Evolutionary conservation across 306 rosid species (phyloP).

Genomic region (Sphenostylis stenocarpa): DNA sequence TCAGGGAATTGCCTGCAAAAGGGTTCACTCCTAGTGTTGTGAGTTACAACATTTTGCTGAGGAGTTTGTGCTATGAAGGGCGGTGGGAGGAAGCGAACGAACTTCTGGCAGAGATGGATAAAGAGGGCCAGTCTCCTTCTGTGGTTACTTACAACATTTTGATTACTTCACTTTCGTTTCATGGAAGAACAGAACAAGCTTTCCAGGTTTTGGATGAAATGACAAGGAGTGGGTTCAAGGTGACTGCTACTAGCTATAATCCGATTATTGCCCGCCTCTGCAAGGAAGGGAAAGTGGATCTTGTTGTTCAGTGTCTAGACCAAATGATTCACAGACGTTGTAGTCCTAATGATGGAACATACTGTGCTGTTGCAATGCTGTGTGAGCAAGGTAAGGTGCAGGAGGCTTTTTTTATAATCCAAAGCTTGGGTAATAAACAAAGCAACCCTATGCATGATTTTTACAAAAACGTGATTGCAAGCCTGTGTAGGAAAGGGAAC

Average conservation of each 20-base stretch:
- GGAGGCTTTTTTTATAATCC: slow-evolving; percentile 71
- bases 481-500: slow-evolving; percentile 85
- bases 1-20: slow-evolving; percentile 67
- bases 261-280: slow-evolving; percentile 73
- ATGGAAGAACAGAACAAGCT: slow-evolving; percentile 78
- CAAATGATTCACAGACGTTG: slow-evolving; percentile 62
- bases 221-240: slow-evolving; percentile 60
- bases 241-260: slow-evolving; percentile 77
- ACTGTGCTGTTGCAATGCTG: slow-evolving; percentile 74
- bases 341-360: slow-evolving; percentile 75
- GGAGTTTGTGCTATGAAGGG: slow-evolving; percentile 69
- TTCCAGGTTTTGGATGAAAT: slow-evolving; percentile 79
- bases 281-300: slow-evolving; percentile 70
- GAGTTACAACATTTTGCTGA: slow-evolving; percentile 79
- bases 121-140: slow-evolving; percentile 61
- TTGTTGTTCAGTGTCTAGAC: slow-evolving; percentile 66
- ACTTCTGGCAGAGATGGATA: slow-evolving; percentile 78
- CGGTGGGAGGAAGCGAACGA: slow-evolving; percentile 85
- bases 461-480: slow-evolving; percentile 59
- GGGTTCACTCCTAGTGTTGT: slow-evolving; percentile 84
- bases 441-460: slow-evolving; percentile 54
- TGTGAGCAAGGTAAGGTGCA: slow-evolving; percentile 70
- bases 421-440: slow-evolving; percentile 61
- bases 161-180: slow-evolving; percentile 71
- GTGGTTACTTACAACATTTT: slow-evolving; percentile 73